Percentiles rank a stretch among this genome's conserved stretches.
Evolutionary conservation across 371 early-diverging fungal species (phyloP).

Genomic region (Actinomucor elegans): DNA sequence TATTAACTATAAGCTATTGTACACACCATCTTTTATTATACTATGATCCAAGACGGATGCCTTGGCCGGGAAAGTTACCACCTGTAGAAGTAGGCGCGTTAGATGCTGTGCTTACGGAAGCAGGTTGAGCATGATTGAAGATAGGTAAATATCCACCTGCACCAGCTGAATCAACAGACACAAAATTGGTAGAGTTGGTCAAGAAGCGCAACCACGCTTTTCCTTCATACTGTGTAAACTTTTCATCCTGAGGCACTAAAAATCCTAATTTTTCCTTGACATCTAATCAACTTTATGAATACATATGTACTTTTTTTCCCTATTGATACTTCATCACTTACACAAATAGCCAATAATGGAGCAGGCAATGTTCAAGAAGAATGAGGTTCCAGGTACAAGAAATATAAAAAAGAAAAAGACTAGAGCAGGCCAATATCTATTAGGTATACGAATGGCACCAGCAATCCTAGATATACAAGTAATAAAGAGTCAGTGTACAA

Average conservation of each 20-base stretch:
- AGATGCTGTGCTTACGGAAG: neutral
- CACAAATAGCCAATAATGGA: constrained; percentile 17
- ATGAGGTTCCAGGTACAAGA: constrained; percentile 19
- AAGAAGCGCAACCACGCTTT: constrained; percentile 13
- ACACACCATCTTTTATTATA: too few relatives aligned
- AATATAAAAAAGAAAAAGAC: constrained; percentile 24
- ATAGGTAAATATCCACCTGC: constrained; percentile 23
- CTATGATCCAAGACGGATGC: constrained; percentile 17
- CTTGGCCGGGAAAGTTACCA: constrained; percentile 14
- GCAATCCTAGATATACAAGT: constrained; percentile 19
- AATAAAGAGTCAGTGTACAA: neutral
- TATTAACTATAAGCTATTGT: too few relatives aligned
- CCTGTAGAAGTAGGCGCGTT: neutral
- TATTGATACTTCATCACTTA: constrained; percentile 7
- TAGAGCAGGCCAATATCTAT: constrained; percentile 19
- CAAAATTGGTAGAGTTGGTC: constrained; percentile 14
- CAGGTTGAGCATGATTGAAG: neutral
- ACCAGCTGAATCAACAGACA: constrained; percentile 10
- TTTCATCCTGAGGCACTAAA: constrained; percentile 12
- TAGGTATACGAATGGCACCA: constrained; percentile 30
- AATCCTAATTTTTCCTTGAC: constrained; percentile 7
- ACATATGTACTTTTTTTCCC: neutral
- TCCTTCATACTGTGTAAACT: constrained; percentile 11
- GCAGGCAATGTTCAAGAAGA: constrained; percentile 18
- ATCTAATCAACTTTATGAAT: constrained; percentile 17